Percentiles rank a stretch among this genome's conserved stretches.
phyloP scores from a whole-genome alignment of 352 stramenopile genomes.

The Globisporangium nodosum region DNA sequence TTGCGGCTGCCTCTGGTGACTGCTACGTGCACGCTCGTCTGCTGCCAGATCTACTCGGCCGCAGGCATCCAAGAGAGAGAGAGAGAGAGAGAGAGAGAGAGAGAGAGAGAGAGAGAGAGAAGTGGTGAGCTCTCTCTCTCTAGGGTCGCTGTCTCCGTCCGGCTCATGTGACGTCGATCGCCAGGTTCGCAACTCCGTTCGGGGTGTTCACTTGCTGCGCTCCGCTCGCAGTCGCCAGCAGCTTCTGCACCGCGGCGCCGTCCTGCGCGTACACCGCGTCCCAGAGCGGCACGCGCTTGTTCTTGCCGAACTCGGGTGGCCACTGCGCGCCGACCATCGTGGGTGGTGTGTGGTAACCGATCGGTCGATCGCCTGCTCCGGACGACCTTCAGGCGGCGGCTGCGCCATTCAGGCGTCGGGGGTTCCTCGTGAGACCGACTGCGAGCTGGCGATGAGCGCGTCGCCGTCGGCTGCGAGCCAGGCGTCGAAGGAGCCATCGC shows the following conservation, averaged over 20 bases:
- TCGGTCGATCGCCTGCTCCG: no score
- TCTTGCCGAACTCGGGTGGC: constrained; percentile 33
- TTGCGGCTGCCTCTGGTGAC: constrained; percentile 46
- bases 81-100: no score
- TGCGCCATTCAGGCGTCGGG: no score
- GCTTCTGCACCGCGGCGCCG: constrained; percentile 24
- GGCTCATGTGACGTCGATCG: neutral
- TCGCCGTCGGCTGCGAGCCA: constrained; percentile 38
- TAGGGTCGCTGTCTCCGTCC: neutral
- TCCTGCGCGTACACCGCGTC: constrained; percentile 55
- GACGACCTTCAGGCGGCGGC: no score
- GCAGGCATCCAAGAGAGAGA: neutral
- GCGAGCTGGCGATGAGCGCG: constrained; percentile 28
- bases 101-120: no score
- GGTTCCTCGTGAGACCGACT: no score
- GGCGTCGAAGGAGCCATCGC: constrained; percentile 29
- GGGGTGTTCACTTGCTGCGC: constrained; percentile 40
- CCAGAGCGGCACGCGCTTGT: constrained; percentile 36
- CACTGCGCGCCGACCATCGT: constrained; percentile 11
- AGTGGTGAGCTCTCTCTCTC: neutral
- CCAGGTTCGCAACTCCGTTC: constrained; percentile 27
- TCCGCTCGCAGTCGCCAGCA: constrained; percentile 23
- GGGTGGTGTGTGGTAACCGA: no score
- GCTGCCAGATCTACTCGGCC: constrained; percentile 41
- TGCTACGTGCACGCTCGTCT: constrained; percentile 55